These are phyloP conservation scores for Cladochytrium tenue DNA, from an alignment of 371 early-diverging fungal species.

Conservation along the genomic window DNA sequence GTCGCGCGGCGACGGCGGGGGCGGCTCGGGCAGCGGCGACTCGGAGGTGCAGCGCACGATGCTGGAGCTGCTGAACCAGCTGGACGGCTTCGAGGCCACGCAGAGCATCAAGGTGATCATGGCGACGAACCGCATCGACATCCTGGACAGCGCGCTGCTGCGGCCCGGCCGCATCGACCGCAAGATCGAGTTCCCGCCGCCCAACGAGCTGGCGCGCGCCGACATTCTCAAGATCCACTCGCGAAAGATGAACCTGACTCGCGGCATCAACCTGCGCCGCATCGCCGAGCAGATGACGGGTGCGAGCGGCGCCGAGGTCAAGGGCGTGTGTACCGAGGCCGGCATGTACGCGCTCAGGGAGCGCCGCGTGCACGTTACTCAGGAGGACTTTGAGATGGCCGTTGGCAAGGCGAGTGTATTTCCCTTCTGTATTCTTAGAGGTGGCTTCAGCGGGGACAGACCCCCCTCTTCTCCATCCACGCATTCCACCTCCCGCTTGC, in stretches of 20 bases:
- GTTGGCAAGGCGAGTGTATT: constrained; percentile 87
- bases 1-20: constrained; percentile 82
- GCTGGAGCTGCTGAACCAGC: constrained; percentile 89
- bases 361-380: constrained; percentile 98
- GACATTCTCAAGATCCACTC: constrained; percentile 99
- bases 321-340: constrained; percentile 99
- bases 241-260: constrained; percentile 98
- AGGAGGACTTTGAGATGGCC: constrained; percentile 99
- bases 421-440: neutral
- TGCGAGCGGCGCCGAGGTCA: constrained; percentile 93
- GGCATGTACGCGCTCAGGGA: constrained; percentile 99
- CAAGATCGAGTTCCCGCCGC: constrained; percentile 99
- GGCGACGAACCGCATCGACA: constrained; percentile 99
- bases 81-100: constrained; percentile 99
- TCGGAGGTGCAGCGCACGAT: constrained; percentile 96
- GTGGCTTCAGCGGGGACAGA: neutral
- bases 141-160: constrained; percentile 95
- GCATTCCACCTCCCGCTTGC: neutral
- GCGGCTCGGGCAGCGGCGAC: constrained; percentile 80
- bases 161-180: constrained; percentile 97
- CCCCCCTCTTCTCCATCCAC: neutral
- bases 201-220: constrained; percentile 93
- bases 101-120: constrained; percentile 99
- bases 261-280: constrained; percentile 95
- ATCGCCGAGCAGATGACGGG: constrained; percentile 96